Evolutionary conservation across 345 rosid genomes (phyloP).

Genomic region (Litchi chinensis): DNA sequence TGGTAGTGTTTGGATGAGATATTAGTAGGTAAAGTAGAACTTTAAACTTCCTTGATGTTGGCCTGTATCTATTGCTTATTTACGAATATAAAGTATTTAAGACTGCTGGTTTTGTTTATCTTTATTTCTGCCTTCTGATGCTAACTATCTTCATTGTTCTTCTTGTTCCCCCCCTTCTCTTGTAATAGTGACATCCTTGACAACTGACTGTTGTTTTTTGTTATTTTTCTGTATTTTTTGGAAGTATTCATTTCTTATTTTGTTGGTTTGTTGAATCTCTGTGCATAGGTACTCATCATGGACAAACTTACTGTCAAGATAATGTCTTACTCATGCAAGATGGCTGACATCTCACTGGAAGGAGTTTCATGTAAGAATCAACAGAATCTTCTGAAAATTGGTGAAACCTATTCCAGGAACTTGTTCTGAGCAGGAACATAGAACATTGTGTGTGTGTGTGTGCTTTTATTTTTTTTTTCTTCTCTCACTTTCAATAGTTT

Average conservation of each 20-base stretch:
- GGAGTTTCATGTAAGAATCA: slow-evolving; percentile 89
- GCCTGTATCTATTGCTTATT: background rate
- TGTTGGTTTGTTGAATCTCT: background rate
- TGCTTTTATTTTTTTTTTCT: too few species aligned
- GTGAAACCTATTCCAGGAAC: background rate
- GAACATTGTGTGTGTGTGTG: background rate
- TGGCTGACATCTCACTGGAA: slow-evolving; percentile 96
- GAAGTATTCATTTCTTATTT: background rate
- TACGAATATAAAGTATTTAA: background rate
- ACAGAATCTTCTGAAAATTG: slow-evolving; percentile 7
- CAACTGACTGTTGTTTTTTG: background rate
- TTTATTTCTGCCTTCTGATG: background rate
- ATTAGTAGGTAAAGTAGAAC: background rate
- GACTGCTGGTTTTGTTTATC: background rate
- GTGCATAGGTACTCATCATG: slow-evolving; percentile 86
- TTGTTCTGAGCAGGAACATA: background rate
- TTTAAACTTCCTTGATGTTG: background rate
- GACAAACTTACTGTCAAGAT: slow-evolving; percentile 93
- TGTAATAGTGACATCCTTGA: background rate
- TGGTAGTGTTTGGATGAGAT: background rate
- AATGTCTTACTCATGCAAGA: slow-evolving; percentile 93
- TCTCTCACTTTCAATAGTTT: background rate
- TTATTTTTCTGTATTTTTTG: slow-evolving; percentile 10
- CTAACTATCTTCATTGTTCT: background rate
- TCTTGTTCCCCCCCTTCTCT: background rate